Percentiles rank a stretch among this genome's conserved stretches.
Conservation (phyloP, 768 basidiomycete species). For the Hericium rajendrae region DNA sequence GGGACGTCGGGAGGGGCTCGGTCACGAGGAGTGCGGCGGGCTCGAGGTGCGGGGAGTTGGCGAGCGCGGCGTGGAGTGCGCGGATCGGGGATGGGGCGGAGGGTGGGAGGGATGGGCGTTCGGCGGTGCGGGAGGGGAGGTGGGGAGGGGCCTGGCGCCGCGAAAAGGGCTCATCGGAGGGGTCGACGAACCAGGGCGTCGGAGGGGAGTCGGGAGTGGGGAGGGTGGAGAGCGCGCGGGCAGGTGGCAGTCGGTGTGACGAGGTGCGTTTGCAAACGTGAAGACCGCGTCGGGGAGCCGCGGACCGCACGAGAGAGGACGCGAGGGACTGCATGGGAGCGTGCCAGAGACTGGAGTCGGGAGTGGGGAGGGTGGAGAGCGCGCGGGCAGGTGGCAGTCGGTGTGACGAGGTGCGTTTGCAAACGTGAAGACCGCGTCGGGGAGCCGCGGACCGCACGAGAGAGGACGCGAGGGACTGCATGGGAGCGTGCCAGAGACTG, state of each 20-base stretch:
- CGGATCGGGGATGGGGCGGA: conserved; percentile 43
- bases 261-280: background rate
- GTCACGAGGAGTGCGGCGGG: conserved; percentile 44
- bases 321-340: background rate
- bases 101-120: conserved; percentile 33
- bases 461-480: background rate
- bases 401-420: background rate
- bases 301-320: background rate
- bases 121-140: conserved; percentile 20
- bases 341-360: background rate
- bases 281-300: background rate
- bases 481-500: background rate
- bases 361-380: background rate
- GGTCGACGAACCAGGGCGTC: conserved; percentile 64
- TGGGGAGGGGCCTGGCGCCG: conserved; percentile 8
- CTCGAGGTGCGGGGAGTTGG: conserved; percentile 62
- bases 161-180: conserved; percentile 18
- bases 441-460: background rate
- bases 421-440: background rate
- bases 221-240: background rate
- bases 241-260: background rate
- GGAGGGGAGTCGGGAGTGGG: background rate
- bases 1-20: conserved; percentile 36
- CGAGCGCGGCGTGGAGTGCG: conserved; percentile 46
- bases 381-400: background rate